Base-by-base conservation (phyloP, 2,329 filamentous ascomycete genomes). In the Pyrenochaeta sp. region DNA sequence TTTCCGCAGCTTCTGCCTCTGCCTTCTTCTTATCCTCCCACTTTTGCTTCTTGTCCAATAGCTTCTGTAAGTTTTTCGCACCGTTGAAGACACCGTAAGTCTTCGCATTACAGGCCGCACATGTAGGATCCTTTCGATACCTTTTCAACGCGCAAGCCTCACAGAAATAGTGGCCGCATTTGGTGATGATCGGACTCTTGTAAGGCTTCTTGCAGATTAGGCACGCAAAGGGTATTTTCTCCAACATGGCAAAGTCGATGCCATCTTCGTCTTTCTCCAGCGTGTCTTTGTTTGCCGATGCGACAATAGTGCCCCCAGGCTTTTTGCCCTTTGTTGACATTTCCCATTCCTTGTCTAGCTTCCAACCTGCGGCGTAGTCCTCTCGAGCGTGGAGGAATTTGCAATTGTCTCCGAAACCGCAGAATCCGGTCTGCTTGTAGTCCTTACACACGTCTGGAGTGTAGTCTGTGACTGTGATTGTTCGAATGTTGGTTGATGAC, bases 161-260 rank as follows among this genome's bases (percentile, higher is more conserved):
- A 73, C 95, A 99, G 71, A 98, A 98, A 75, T 98, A 98, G 75
- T 99, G 95, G 0, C 92, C 90, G 64, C 95, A 99, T 61, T 92
- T 90, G 11, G 95, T 98, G 20, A 94, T 80, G 11, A 98, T 85
- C 0, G 95, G 94, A 51, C 85, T 83, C 66, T 87, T 89, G 77
- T 97, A 97, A 1, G 87, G 77, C 32, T 87, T 84, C 66, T 88
- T 87, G 81, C 93, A 97, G 57, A 97, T 91, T 60, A 96, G 86
- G 75, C 93, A 97, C 1, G 87, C 90, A 71, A 97, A 97, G 0
- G 93, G 93, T 18, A 97, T 96, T 66, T 88, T 90, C 71, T 93
- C 88, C 45, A 96, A 78, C 71, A 94, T 77, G 17, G 86, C 87
- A 39, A 90, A 86, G 45, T 94, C 90, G 0, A 86, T 82, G 2